Percentiles rank a stretch among this genome's conserved stretches.
Evolutionary conservation across 1,284 basidiomycete genomes (phyloP).

Genomic region (Cryptococcus maquisensis): DNA sequence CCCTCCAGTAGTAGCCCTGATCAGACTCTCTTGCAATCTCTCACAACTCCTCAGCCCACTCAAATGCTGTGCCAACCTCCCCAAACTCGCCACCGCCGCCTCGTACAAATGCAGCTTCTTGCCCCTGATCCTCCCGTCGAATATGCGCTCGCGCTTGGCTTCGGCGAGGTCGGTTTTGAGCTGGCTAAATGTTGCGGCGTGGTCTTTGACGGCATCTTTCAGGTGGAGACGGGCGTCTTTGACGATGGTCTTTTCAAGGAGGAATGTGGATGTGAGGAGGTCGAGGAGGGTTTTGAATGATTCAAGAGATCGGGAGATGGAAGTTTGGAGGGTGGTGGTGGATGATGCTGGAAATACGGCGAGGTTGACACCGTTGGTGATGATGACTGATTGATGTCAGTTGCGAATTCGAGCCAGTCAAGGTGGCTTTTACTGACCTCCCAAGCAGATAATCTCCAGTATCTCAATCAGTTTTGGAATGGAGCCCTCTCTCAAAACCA

Average conservation of each 20-base stretch:
- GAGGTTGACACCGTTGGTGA: slow-evolving; percentile 81
- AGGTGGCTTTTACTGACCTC: slow-evolving; percentile 43
- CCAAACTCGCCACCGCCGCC: slow-evolving; percentile 75
- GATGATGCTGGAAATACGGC: slow-evolving; percentile 79
- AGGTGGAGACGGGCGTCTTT: slow-evolving; percentile 53
- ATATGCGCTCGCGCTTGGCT: slow-evolving; percentile 73
- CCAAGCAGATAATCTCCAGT: slow-evolving; percentile 70
- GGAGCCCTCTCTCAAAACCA: slow-evolving; percentile 87
- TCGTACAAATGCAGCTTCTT: slow-evolving; percentile 63
- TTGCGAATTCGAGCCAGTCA: background rate
- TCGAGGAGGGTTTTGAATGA: slow-evolving; percentile 80
- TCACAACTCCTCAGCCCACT: slow-evolving; percentile 82
- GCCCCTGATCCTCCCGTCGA: slow-evolving; percentile 49
- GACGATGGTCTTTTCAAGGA: slow-evolving; percentile 60
- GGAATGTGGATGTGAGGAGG: slow-evolving; percentile 74
- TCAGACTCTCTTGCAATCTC: slow-evolving; percentile 72
- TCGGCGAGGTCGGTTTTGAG: slow-evolving; percentile 77
- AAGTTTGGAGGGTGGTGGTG: slow-evolving; percentile 69
- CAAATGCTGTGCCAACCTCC: slow-evolving; percentile 81
- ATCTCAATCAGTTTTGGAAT: slow-evolving; percentile 67
- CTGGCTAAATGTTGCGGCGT: slow-evolving; percentile 79
- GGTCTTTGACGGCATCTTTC: slow-evolving; percentile 68
- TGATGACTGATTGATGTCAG: slow-evolving; percentile 46
- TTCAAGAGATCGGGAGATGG: slow-evolving; percentile 78
- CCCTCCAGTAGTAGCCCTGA: slow-evolving; percentile 60